Evolutionary conservation across 352 stramenopile species (phyloP).

Genomic region (Peronospora destructor): DNA sequence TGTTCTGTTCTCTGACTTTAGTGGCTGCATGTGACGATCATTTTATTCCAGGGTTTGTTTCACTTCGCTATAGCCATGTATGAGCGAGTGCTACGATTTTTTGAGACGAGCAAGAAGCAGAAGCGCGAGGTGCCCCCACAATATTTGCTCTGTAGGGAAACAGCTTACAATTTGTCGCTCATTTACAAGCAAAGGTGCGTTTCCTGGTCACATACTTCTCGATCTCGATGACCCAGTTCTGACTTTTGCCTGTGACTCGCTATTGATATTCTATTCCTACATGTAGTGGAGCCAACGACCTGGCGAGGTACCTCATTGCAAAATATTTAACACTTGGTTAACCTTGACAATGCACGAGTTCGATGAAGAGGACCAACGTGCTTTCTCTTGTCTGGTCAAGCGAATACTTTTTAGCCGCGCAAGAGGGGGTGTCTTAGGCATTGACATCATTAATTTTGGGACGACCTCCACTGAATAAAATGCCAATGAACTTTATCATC

Average conservation of each 20-base stretch:
- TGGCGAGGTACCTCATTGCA: conserved; percentile 66
- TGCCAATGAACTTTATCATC: no score
- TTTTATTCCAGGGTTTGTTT: conserved; percentile 57
- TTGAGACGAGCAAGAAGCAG: conserved; percentile 50
- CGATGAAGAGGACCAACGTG: neutral
- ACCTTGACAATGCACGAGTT: neutral
- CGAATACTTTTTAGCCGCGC: no score
- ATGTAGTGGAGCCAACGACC: conserved; percentile 59
- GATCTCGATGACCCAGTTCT: neutral
- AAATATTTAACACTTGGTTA: conserved; percentile 69
- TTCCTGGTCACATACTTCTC: neutral
- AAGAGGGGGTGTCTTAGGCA: no score
- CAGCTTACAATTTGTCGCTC: conserved; percentile 83
- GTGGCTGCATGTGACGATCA: conserved; percentile 2
- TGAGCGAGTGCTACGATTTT: conserved; percentile 76
- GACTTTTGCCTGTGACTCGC: neutral
- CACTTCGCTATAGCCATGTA: conserved; percentile 86
- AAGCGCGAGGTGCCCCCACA: conserved; percentile 43
- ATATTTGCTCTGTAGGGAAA: conserved; percentile 75
- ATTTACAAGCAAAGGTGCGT: conserved; percentile 84
- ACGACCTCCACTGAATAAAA: neutral
- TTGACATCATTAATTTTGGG: neutral
- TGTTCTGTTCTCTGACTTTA: neutral
- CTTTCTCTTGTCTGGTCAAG: neutral
- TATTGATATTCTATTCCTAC: neutral